Evolutionary conservation across 129 eudicot species (phyloP), one percentile per base, ranked within the genome.

Genomic region (Saposhnikovia divaricata): DNA sequence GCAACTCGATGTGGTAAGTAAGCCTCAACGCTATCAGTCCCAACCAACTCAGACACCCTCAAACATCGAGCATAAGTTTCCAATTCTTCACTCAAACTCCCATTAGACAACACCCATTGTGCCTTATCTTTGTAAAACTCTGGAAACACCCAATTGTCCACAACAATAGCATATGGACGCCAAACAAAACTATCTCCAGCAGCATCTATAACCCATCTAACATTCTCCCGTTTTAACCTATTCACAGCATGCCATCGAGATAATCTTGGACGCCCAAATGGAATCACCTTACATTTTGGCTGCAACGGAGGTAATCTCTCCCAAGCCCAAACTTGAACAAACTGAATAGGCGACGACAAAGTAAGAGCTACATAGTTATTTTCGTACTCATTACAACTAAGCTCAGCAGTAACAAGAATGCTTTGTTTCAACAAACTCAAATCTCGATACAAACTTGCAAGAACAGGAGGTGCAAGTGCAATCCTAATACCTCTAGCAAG

Each of bases 1-100:
- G 96, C 90, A 7, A 89, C 89, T 65, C 96, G 75, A 82, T 91
- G 91, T 0, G 96, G 96, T 23, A 78, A 83, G 38, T 91, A 91
- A 23, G 77, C 84, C 74, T 91, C 91, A 8, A 75, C 63, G 19
- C 61, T 63, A 23, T 82, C 87, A 7, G 87, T 25, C 59, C 96
- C 96, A 55, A 85, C 88, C 27, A 90, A 80, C 76, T 88, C 84
- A 55, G 84, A 81, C 27, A 43, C 81, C 77, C 91, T 82, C 51
- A 89, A 73, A 76, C 86, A 89, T n/a, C 87, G 83, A 74, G 66
- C 72, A 50, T 25, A 77, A 12, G 82, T 68, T 66, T 76, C 51
- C 5, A 80, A 23, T n/a, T 77, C 84, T 16, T 69, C 79, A 77
- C 61, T 73, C 46, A 51, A 84, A 84, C 74, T 85, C n/a, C 53